Base-by-base conservation (phyloP, 2,329 filamentous ascomycete genomes). In the Pestalotiopsis sp. region DNA sequence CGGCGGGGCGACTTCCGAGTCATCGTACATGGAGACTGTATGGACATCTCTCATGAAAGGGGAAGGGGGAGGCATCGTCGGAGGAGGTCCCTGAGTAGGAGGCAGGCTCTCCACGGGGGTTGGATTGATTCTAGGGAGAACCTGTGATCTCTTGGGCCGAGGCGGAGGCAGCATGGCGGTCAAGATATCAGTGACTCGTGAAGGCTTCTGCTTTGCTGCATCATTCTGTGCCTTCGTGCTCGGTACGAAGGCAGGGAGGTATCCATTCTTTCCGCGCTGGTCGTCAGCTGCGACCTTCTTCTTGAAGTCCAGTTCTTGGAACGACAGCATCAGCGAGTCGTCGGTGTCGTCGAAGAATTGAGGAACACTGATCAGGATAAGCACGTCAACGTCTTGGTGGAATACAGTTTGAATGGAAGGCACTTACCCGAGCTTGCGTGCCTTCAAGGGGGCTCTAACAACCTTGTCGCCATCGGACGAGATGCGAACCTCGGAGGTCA, bases 401-500 rank as follows among this genome's bases (percentile, higher is more conserved):
- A 36, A 36, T 9, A 9, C 31, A 36, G 31, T 36, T 36, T 9
- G 6, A 9, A 7, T n/a, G 17, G 45, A 7, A 38, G 25, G n/a
- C 25, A 27, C 38, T 45, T 74, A 81, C 80, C 60, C 69, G 64
- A 72, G 72, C 12, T 75, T 74, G 3, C 77, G 76, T 17, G 76
- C 75, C 14, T 76, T 74, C 49, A 77, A 75, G 20, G 77, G 75
- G 9, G 72, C 72, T 2, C 75, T 76, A 23, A 75, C 73, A 11
- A 72, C 71, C 67, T 77, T 77, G 25, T 66, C 64, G 5, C 71
- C 69, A 62, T 79, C 73, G 4, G 76, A 75, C 7, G 76, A 80
- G 27, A 85, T 82, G 27, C 78, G 77, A 39, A 82, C 77, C 61
- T 82, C 76, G 7, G 78, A 80, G 7, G 80, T 68, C 3, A 79